phyloP scores from a whole-genome alignment of 2,329 filamentous ascomycete genomes.

The Trichoderma hamatum region DNA sequence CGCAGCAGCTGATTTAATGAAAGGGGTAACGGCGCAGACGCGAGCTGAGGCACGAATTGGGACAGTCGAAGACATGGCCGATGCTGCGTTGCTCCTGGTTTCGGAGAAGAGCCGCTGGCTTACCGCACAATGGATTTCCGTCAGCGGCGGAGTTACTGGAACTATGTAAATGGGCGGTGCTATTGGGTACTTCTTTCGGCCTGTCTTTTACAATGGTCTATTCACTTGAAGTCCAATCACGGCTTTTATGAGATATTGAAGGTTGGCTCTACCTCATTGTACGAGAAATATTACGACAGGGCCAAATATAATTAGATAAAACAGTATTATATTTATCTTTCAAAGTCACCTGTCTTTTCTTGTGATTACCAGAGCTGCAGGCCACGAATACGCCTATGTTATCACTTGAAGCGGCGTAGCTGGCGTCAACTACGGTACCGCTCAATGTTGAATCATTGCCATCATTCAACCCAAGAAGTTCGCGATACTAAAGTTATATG shows the following conservation, averaged over 20 bases:
- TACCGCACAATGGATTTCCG: conserved; percentile 31
- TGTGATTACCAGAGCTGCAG: neutral
- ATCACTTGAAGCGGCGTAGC: too few relatives aligned
- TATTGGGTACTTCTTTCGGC: neutral
- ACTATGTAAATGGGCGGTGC: neutral
- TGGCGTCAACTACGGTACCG: neutral
- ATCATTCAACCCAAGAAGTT: neutral
- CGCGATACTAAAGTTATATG: neutral
- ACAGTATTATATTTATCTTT: neutral
- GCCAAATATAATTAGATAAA: neutral
- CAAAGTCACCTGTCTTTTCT: neutral
- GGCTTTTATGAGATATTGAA: neutral
- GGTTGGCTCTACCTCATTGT: neutral
- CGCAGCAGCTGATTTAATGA: conserved; percentile 34
- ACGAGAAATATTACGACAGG: neutral
- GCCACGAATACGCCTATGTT: neutral
- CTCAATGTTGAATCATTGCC: neutral
- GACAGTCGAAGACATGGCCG: conserved; percentile 42
- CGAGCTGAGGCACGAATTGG: conserved; percentile 36
- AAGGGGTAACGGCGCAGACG: neutral
- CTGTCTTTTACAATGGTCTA: neutral
- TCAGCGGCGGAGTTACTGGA: conserved; percentile 30
- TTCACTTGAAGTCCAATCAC: neutral
- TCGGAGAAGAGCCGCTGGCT: conserved; percentile 32
- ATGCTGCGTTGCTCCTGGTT: conserved; percentile 25